Evolutionary conservation across 2,329 filamentous ascomycete species (phyloP).

Genomic region (Allantophomopsis lycopodina): DNA sequence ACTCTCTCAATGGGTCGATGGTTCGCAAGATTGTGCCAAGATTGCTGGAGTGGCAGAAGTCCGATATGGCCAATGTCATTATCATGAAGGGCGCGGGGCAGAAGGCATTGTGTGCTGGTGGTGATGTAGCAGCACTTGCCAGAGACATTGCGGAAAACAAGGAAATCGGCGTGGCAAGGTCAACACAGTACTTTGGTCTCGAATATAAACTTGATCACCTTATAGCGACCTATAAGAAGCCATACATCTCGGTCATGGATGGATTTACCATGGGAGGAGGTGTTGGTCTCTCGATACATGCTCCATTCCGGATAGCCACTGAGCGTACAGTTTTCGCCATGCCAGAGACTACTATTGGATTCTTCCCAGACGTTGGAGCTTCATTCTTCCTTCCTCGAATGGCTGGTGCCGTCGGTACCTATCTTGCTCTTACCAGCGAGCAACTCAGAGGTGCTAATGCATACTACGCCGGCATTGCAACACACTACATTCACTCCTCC

Average conservation of each 20-base stretch:
- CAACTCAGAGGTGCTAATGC: conserved; percentile 70
- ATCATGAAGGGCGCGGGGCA: conserved; percentile 83
- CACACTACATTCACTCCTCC: conserved; percentile 91
- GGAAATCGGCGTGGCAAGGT: conserved; percentile 55
- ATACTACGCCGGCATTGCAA: conserved; percentile 85
- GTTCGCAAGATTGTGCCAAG: conserved; percentile 84
- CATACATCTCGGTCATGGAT: conserved; percentile 92
- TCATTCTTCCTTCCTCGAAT: conserved; percentile 91
- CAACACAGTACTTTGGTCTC: conserved; percentile 75
- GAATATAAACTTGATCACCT: conserved; percentile 96
- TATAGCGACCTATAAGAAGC: conserved; percentile 87
- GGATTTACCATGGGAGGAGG: conserved; percentile 98
- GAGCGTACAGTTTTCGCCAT: conserved; percentile 94
- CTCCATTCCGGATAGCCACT: conserved; percentile 91
- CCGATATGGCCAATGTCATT: conserved; percentile 82
- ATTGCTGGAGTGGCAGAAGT: conserved; percentile 87
- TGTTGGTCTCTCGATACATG: conserved; percentile 86
- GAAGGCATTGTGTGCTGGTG: conserved; percentile 82
- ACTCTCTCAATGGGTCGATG: conserved; percentile 91
- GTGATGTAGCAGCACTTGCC: conserved; percentile 75
- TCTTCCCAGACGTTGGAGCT: conserved; percentile 95
- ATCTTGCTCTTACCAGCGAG: conserved; percentile 85
- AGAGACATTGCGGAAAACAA: conserved; percentile 52
- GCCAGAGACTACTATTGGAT: conserved; percentile 96
- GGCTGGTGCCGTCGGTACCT: conserved; percentile 77